Percentiles rank a stretch among this genome's conserved stretches.
These are phyloP conservation scores for Lathyrus tuberosus DNA, from an alignment of 306 rosid genomes.

Conservation along the genomic window DNA sequence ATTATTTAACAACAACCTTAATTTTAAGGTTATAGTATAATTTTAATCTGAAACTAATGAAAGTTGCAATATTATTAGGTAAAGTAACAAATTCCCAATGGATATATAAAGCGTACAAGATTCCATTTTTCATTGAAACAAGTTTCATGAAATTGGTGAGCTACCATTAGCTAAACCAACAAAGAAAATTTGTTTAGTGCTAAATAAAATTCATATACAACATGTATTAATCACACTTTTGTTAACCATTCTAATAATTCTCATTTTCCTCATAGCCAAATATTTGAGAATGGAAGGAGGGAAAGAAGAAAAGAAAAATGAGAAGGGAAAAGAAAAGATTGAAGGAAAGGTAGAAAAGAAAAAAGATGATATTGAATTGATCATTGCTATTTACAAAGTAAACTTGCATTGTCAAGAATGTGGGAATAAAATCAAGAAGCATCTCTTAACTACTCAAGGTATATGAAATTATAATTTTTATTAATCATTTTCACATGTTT, in stretches of 20 bases:
- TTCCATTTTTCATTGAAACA: neutral
- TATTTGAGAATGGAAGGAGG: conserved; percentile 47
- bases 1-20: conserved; percentile 4
- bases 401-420: conserved; percentile 80
- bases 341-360: conserved; percentile 40
- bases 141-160: conserved; percentile 40
- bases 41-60: neutral
- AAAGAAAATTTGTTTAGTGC: conserved; percentile 2
- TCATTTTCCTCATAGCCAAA: conserved; percentile 14
- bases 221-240: neutral
- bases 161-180: conserved; percentile 42
- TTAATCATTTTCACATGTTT: neutral
- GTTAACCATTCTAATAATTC: neutral
- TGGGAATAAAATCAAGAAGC: conserved; percentile 71
- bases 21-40: neutral
- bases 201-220: conserved; percentile 14
- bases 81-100: no score
- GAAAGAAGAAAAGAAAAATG: conserved; percentile 44
- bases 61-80: neutral
- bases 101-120: conserved; percentile 34
- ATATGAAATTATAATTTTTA: neutral
- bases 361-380: conserved; percentile 44
- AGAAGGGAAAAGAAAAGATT: conserved; percentile 35
- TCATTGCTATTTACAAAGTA: conserved; percentile 76
- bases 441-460: conserved; percentile 70